Evolutionary conservation across 2,329 filamentous ascomycete species (phyloP).

Genomic region (Colletotrichum sp.): DNA sequence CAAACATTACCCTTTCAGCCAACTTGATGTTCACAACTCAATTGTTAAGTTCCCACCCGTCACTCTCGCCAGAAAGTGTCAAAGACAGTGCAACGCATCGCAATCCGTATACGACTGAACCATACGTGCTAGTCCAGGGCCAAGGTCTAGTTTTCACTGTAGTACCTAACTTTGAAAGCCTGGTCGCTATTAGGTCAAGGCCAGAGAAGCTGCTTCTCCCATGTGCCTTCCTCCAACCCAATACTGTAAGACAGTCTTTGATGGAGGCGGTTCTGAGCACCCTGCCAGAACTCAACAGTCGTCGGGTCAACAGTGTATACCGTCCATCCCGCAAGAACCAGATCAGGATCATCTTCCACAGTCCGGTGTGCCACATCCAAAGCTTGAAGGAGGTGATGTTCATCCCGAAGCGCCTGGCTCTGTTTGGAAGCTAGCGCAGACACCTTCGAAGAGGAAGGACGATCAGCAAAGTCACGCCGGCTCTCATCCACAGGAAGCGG

Average conservation of each 20-base stretch:
- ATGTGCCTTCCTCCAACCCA: accelerated
- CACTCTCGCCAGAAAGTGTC: no score
- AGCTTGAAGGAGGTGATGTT: background rate
- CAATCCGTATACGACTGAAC: no score
- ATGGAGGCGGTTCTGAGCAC: background rate
- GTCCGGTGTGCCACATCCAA: background rate
- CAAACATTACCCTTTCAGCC: no score
- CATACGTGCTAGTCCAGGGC: no score
- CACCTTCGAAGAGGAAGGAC: background rate
- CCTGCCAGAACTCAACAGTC: background rate
- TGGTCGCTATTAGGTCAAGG: background rate
- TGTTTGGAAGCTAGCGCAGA: background rate
- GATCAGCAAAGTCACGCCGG: background rate
- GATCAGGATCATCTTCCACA: background rate
- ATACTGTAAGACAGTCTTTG: background rate
- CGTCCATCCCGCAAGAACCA: background rate
- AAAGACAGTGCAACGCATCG: no score
- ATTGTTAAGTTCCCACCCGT: no score
- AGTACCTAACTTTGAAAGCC: no score
- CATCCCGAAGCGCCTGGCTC: background rate
- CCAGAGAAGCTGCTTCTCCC: background rate
- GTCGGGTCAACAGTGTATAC: background rate
- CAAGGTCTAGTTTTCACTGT: no score
- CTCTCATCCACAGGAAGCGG: background rate
- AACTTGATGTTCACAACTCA: no score